phyloP scores from a whole-genome alignment of 2,329 filamentous ascomycete genomes.

The Arachnomyces sp. region DNA sequence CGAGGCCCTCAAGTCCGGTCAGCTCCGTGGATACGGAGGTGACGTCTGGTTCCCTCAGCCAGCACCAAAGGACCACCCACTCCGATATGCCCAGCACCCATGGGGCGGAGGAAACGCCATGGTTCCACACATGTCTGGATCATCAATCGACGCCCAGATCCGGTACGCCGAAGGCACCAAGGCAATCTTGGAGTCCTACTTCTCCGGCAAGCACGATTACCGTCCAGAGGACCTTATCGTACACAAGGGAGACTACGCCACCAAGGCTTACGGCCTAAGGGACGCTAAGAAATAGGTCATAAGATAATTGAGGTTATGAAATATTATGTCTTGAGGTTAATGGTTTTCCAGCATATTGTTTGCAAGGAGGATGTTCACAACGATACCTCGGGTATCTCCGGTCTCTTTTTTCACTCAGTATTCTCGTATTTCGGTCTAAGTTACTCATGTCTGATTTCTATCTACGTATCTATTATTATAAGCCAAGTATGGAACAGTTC shows the following conservation, averaged over 20 bases:
- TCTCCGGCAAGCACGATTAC: slow-evolving; percentile 82
- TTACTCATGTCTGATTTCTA: too few species aligned
- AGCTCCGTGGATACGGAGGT: slow-evolving; percentile 49
- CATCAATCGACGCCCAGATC: slow-evolving; percentile 95
- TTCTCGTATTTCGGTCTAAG: too few species aligned
- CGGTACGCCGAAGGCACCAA: slow-evolving; percentile 83
- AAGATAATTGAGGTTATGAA: too few species aligned
- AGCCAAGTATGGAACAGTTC: too few species aligned
- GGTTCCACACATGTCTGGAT: slow-evolving; percentile 98
- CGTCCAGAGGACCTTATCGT: slow-evolving; percentile 85
- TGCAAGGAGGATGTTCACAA: too few species aligned
- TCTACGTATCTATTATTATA: too few species aligned
- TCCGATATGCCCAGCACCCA: slow-evolving; percentile 87
- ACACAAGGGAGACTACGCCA: slow-evolving; percentile 82
- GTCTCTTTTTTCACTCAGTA: too few species aligned
- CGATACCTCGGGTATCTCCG: too few species aligned
- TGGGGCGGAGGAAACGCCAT: slow-evolving; percentile 97
- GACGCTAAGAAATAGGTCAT: slow-evolving; percentile 11
- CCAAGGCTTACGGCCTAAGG: slow-evolving; percentile 82
- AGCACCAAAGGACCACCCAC: slow-evolving; percentile 83
- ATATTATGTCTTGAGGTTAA: too few species aligned
- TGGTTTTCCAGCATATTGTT: too few species aligned
- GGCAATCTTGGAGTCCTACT: slow-evolving; percentile 85
- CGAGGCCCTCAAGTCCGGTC: slow-evolving; percentile 81
- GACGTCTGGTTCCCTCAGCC: slow-evolving; percentile 90